Conservation (phyloP, 2,329 filamentous ascomycete species). For the Aspergillus costaricaensis region DNA sequence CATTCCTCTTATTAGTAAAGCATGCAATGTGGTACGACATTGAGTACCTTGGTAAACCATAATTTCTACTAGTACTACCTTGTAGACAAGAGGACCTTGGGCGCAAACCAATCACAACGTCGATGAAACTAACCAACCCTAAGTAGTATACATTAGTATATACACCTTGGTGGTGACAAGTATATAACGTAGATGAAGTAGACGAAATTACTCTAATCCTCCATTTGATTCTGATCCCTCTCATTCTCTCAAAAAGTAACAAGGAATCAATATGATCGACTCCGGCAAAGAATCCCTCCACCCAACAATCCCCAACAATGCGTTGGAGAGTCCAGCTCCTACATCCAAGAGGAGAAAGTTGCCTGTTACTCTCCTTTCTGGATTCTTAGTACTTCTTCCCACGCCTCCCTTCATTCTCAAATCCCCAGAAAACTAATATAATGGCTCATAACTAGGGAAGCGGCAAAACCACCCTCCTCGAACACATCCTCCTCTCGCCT, state of each 20-base stretch:
- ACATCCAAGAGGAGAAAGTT: constrained; percentile 31
- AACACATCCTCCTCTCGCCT: constrained; percentile 65
- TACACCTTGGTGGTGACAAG: constrained; percentile 4
- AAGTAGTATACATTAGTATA: no score
- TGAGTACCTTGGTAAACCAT: not conserved
- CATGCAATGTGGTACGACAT: no score
- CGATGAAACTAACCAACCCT: not conserved
- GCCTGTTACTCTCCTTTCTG: constrained; percentile 63
- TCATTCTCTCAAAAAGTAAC: no score
- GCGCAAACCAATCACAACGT: constrained; percentile 8
- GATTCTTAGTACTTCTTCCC: constrained; percentile 52
- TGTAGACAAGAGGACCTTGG: constrained; percentile 5
- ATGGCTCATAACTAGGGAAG: constrained; percentile 52
- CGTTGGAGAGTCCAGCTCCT: not conserved
- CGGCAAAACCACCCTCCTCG: constrained; percentile 70
- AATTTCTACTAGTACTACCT: not conserved
- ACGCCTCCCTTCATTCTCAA: not conserved
- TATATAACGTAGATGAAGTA: not conserved
- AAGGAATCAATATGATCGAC: constrained; percentile 14
- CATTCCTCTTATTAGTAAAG: no score
- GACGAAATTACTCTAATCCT: no score
- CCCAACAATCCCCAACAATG: not conserved
- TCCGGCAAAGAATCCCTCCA: constrained; percentile 16
- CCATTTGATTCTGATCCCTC: no score
- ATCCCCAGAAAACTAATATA: not conserved